A percentile compares a stretch with the other conserved stretches of the same genome.
Conservation (phyloP, 2,329 filamentous ascomycete genomes). For the Fonsecaea multimorphosa region DNA sequence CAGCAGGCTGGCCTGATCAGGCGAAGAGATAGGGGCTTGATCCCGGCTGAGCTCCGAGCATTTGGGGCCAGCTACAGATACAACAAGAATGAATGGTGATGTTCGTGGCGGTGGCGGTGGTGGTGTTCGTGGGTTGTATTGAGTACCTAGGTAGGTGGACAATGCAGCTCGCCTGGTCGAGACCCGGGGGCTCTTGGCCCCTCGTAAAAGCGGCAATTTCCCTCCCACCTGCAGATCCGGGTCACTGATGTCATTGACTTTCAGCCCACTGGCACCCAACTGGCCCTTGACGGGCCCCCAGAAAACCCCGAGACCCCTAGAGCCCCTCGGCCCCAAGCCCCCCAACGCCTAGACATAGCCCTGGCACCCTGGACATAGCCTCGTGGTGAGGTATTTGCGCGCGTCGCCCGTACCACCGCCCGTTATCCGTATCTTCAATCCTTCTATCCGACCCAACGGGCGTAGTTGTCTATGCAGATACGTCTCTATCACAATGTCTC, state of each 20-base stretch:
- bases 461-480: background rate
- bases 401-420: background rate
- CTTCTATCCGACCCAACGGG: background rate
- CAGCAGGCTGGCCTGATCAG: background rate
- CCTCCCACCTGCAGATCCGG: background rate
- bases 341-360: background rate
- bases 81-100: background rate
- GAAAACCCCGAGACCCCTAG: background rate
- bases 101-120: background rate
- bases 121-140: background rate
- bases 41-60: background rate
- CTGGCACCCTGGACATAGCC: background rate
- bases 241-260: conserved; percentile 5
- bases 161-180: background rate
- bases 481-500: conserved; percentile 15
- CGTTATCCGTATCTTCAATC: background rate
- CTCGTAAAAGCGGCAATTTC: background rate
- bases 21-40: background rate
- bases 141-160: too few species aligned
- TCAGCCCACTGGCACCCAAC: too few species aligned
- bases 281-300: background rate
- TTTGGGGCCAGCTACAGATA: background rate
- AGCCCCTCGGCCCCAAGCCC: background rate
- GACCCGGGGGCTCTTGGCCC: background rate
- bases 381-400: background rate